Conservation (phyloP, 768 basidiomycete species). For the Mycena chlorophos region DNA sequence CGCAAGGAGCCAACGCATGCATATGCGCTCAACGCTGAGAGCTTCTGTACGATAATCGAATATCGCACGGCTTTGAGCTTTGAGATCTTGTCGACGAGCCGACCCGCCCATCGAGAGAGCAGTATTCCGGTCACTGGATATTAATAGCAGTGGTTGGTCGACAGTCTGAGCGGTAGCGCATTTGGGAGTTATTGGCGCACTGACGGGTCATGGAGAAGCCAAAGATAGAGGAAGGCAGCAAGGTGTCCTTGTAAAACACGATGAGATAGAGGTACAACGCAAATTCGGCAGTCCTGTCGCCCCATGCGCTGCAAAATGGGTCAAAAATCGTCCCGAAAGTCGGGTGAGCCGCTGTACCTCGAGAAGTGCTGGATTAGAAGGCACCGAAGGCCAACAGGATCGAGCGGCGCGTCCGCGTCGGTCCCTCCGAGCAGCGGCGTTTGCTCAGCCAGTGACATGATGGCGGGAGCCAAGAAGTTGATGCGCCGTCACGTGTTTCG, state of each 20-base stretch:
- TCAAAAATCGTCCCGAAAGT: neutral
- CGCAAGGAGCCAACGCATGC: slow-evolving; percentile 32
- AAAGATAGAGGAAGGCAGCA: slow-evolving; percentile 49
- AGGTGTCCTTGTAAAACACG: slow-evolving; percentile 40
- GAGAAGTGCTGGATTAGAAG: slow-evolving; percentile 17
- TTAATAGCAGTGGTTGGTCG: too few species aligned
- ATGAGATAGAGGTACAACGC: slow-evolving; percentile 45
- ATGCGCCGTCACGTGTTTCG: too few species aligned
- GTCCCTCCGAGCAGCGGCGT: slow-evolving; percentile 8
- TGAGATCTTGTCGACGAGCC: slow-evolving; percentile 39
- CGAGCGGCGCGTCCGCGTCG: slow-evolving; percentile 2
- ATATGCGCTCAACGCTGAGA: slow-evolving; percentile 36
- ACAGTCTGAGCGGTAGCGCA: too few species aligned
- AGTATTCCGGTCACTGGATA: slow-evolving; percentile 37
- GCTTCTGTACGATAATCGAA: slow-evolving; percentile 42
- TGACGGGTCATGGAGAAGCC: slow-evolving; percentile 44
- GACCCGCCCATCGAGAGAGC: slow-evolving; percentile 42
- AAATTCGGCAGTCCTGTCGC: slow-evolving; percentile 41
- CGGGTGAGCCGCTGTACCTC: neutral
- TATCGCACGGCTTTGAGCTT: slow-evolving; percentile 40
- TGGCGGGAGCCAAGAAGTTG: too few species aligned
- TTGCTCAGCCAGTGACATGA: slow-evolving; percentile 5
- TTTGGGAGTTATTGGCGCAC: too few species aligned
- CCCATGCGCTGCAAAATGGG: slow-evolving; percentile 22
- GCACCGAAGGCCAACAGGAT: slow-evolving; percentile 6